A percentile compares a stretch with the other conserved stretches of the same genome.
Evolutionary conservation across 139 green algal genomes (phyloP).

Genomic region (Coelastrella sp.): DNA sequence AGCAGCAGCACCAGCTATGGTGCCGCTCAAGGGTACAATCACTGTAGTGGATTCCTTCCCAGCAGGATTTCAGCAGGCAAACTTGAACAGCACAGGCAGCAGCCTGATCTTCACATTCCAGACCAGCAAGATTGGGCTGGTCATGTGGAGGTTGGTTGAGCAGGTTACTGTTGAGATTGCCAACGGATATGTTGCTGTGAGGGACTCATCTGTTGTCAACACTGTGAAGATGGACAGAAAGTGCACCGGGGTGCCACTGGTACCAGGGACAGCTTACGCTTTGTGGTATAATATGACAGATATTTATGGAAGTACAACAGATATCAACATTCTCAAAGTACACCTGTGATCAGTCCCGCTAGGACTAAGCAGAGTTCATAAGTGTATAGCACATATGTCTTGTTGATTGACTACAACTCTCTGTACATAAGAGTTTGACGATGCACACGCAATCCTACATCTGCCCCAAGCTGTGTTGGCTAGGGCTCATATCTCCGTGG

Average conservation of each 20-base stretch:
- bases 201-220: slow-evolving; percentile 28
- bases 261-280: slow-evolving; percentile 48
- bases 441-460: no score
- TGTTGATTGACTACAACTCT: no score
- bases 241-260: slow-evolving; percentile 13
- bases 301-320: slow-evolving; percentile 56
- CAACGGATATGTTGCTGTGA: slow-evolving; percentile 46
- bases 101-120: slow-evolving; percentile 39
- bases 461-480: no score
- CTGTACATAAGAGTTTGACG: no score
- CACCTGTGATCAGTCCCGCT: background rate
- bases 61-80: background rate
- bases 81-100: background rate
- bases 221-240: background rate
- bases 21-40: slow-evolving; percentile 1
- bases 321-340: slow-evolving; percentile 13
- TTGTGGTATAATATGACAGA: slow-evolving; percentile 63
- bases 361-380: background rate
- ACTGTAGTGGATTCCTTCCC: background rate
- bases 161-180: slow-evolving; percentile 32
- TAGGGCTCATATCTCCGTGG: no score
- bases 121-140: slow-evolving; percentile 35
- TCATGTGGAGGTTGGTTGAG: slow-evolving; percentile 50
- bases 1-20: background rate
- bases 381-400: background rate